Percentiles rank a stretch among this genome's conserved stretches.
Conservation (phyloP, 768 basidiomycete genomes). For the Suillus weaverae region DNA sequence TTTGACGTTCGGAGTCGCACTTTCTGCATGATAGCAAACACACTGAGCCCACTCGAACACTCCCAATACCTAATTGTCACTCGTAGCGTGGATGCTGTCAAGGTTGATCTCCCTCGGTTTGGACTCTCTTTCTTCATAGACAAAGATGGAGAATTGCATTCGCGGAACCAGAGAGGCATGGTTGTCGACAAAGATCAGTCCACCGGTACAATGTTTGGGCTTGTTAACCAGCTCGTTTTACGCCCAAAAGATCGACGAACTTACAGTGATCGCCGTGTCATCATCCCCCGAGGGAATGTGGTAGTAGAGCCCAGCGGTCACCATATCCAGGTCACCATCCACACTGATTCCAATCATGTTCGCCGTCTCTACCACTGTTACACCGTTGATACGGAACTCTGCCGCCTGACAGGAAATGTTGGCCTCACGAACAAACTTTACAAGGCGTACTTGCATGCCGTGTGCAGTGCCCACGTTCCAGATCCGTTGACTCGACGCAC, state of each 20-base stretch:
- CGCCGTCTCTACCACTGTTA: conserved; percentile 22
- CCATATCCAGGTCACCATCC: conserved; percentile 1
- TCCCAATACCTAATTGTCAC: conserved; percentile 18
- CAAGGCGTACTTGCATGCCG: conserved; percentile 41
- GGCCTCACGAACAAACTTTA: conserved; percentile 28
- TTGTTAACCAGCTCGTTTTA: conserved; percentile 37
- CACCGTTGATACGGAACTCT: conserved; percentile 23
- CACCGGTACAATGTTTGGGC: conserved; percentile 41
- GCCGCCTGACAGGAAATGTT: conserved; percentile 24
- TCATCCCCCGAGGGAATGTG: conserved; percentile 12
- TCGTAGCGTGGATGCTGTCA: conserved; percentile 14
- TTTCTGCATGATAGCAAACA: conserved; percentile 19
- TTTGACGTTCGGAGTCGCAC: conserved; percentile 21
- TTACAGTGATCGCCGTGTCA: conserved; percentile 9
- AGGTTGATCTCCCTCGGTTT: conserved; percentile 35
- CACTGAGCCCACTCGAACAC: conserved; percentile 16
- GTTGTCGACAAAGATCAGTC: conserved; percentile 39
- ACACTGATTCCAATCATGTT: not conserved
- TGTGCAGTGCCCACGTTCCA: conserved; percentile 31
- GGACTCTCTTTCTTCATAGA: conserved; percentile 39
- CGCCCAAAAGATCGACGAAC: conserved; percentile 20
- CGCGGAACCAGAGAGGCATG: conserved; percentile 37
- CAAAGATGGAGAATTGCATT: conserved; percentile 31
- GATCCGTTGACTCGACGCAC: conserved; percentile 44
- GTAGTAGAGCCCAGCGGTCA: not conserved